A percentile compares a stretch with the other conserved stretches of the same genome.
Evolutionary conservation across 768 basidiomycete genomes (phyloP).

Genomic region (Boletus rubropictus): DNA sequence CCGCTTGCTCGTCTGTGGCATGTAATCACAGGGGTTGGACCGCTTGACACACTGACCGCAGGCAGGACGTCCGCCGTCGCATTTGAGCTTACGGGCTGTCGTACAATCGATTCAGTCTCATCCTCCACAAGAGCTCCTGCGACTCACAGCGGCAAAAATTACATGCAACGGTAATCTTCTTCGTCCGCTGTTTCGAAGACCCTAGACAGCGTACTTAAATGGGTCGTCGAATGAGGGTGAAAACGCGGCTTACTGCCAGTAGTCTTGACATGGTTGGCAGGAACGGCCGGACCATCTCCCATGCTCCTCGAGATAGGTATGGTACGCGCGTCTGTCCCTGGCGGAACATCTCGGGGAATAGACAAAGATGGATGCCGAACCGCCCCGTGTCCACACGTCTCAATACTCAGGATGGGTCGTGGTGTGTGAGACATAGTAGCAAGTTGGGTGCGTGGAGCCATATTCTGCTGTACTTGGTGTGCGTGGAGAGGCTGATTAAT

Average conservation of each 20-base stretch:
- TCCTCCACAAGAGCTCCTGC: conserved; percentile 9
- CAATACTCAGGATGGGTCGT: conserved; percentile 57
- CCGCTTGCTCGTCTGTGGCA: conserved; percentile 65
- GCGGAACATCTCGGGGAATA: conserved; percentile 44
- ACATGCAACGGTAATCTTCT: conserved; percentile 86
- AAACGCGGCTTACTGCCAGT: conserved; percentile 34
- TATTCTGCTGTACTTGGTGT: conserved; percentile 40
- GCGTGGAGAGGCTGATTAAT: conserved; percentile 38
- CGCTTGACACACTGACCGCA: conserved; percentile 80
- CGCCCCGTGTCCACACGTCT: conserved; percentile 45
- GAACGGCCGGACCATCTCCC: conserved; percentile 31
- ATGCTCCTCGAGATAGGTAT: conserved; percentile 37
- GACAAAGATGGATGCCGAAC: conserved; percentile 43
- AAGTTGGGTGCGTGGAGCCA: conserved; percentile 31
- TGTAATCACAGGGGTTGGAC: conserved; percentile 73
- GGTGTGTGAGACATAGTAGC: conserved; percentile 33
- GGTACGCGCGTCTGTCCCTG: conserved; percentile 39
- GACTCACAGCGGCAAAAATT: conserved; percentile 85
- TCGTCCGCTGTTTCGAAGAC: conserved; percentile 62
- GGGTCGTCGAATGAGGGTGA: conserved; percentile 4
- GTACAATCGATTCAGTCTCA: conserved; percentile 18
- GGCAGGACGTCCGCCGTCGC: conserved; percentile 79
- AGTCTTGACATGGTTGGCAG: conserved; percentile 28
- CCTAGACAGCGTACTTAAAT: conserved; percentile 32
- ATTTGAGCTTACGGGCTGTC: conserved; percentile 81